These are phyloP conservation scores for Melampsora americana DNA, from an alignment of 1,284 basidiomycete species.

Conservation along the genomic window DNA sequence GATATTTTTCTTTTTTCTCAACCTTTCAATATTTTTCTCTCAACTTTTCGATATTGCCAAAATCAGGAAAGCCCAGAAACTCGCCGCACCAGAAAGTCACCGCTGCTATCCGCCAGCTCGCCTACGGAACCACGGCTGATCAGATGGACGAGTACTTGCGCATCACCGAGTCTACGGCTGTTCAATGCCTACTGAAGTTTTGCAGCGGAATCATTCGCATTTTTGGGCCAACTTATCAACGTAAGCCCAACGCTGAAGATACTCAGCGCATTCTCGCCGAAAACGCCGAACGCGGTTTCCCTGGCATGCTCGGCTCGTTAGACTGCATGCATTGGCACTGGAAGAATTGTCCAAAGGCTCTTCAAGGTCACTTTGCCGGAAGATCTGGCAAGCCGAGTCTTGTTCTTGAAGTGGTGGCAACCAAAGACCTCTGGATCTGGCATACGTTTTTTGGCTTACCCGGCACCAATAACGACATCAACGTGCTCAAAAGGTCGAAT, in stretches of 20 bases:
- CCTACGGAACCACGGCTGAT: neutral
- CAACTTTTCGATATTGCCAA: no score
- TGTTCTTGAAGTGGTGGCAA: no score
- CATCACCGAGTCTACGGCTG: slow-evolving; percentile 15
- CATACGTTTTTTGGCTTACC: neutral
- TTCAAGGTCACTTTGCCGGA: no score
- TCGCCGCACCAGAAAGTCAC: slow-evolving; percentile 19
- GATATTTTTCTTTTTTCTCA: neutral
- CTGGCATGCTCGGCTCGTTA: neutral
- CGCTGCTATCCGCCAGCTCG: neutral
- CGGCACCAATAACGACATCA: neutral
- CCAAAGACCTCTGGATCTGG: neutral
- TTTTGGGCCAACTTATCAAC: slow-evolving; percentile 6
- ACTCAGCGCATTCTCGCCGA: neutral
- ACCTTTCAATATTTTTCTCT: no score
- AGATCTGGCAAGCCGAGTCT: no score
- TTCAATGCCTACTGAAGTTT: slow-evolving; percentile 15
- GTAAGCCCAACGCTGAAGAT: neutral
- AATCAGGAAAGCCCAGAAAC: slow-evolving; percentile 12
- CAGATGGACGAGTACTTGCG: slow-evolving; percentile 9
- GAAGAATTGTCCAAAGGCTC: no score
- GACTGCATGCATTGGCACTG: no score
- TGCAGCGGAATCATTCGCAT: slow-evolving; percentile 4
- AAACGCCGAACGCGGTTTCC: neutral
- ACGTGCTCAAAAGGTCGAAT: no score